A percentile compares a stretch with the other conserved stretches of the same genome.
Conservation (phyloP, 176 grass and related monocot species). For the Otatea glauca region DNA sequence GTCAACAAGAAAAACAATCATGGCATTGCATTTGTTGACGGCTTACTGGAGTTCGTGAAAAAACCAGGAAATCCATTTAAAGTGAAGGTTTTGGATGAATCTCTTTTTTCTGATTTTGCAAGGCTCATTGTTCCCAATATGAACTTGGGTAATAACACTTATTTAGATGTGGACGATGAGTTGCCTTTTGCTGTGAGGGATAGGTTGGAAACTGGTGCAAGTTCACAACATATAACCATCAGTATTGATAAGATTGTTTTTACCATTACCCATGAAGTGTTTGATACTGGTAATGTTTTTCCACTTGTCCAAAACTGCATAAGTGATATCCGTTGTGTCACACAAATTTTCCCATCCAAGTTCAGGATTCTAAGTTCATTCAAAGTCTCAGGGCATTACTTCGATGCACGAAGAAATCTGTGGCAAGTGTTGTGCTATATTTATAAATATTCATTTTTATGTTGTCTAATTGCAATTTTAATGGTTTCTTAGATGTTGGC, state of each 20-base stretch:
- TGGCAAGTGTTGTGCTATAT: conserved; percentile 60
- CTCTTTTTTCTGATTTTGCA: conserved; percentile 45
- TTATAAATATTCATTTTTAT: conserved; percentile 16
- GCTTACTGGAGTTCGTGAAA: conserved; percentile 75
- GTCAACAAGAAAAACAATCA: conserved; percentile 78
- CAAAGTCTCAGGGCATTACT: conserved; percentile 60
- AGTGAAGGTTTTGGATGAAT: conserved; percentile 66
- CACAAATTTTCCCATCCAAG: conserved; percentile 67
- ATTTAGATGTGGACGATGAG: conserved; percentile 55
- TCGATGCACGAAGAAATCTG: conserved; percentile 61
- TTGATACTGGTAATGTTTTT: conserved; percentile 62
- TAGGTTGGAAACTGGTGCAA: conserved; percentile 48
- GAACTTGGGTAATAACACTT: conserved; percentile 38
- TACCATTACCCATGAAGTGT: conserved; percentile 73
- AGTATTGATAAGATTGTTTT: conserved; percentile 63
- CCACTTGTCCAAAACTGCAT: conserved; percentile 72
- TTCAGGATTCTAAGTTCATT: conserved; percentile 78
- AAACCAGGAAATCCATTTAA: conserved; percentile 86
- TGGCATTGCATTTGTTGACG: conserved; percentile 78
- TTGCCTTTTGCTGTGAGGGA: conserved; percentile 43
- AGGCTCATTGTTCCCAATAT: conserved; percentile 42
- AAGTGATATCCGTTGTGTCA: conserved; percentile 60
- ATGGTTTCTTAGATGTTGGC: conserved; percentile 13
- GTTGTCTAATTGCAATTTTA: conserved; percentile 29
- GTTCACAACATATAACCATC: conserved; percentile 62